Evolutionary conservation across 2,329 filamentous ascomycete species (phyloP), one percentile per base, ranked within the genome.

Genomic region (Aureobasidium musti): DNA sequence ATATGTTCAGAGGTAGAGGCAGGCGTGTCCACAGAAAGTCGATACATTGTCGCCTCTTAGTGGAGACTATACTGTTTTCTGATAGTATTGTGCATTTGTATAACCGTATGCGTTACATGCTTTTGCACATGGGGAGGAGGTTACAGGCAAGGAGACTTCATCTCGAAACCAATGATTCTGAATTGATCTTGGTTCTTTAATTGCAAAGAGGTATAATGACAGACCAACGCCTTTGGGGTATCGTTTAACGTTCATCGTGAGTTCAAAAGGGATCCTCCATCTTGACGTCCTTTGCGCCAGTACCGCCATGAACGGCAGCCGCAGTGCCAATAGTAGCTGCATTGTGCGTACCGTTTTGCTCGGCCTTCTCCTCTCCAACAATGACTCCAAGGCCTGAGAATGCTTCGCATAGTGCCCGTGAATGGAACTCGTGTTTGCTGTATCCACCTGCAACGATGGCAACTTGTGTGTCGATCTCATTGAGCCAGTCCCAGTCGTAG

Each of bases 321-420:
- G 72, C 73, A 43, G 65, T 68, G 14, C 70, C 70, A 45, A 70
- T 69, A 57, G 72, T 74, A 45, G 73, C 76, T 1, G 76, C 78
- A 53, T 72, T 74, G 41, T 73, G 75, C 1, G 76, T 77, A 37
- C 74, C 78, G 56, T 79, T 77, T 30, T 73, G 76, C 56, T 80
- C 80, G 69, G 59, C 75, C 59, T 72, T 74, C 74, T 96, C 93
- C 53, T 97, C 92, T 41, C 86, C 89, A 49, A 99, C 82, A 72
- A 96, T 96, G 49, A 96, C 91, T 0, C 91, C 92, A 68, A 99
- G 77, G 0, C 96, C 95, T 0, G 91, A 87, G 78, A 97, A 98
- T 0, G 94, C 92, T 75, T 97, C 93, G 68, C 91, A 90, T 75
- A 99, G 80, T 28, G 91, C 89, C 28, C 93, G 84, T 8, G 87